Base-by-base conservation (phyloP, 202 grass and related monocot genomes). In the Setaria italica region DNA sequence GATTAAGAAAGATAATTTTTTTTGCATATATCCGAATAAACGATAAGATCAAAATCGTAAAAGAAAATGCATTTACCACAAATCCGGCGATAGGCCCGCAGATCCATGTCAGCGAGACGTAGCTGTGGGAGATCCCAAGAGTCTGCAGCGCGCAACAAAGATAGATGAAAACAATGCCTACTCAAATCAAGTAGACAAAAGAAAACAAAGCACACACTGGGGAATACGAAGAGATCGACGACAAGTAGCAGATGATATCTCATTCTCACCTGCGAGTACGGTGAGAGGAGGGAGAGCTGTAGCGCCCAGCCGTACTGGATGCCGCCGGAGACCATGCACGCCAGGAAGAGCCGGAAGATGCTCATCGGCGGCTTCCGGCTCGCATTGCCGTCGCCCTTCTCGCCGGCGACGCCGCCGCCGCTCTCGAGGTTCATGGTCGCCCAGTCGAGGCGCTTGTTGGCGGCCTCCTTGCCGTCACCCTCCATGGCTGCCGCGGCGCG, bases 271-370 rank as follows among this genome's bases (percentile, higher is more conserved):
- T 98, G 92, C 0, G 94, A 87, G 87, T 95, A 98, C 0, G 95
- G 93, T 14, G 91, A 93, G 83, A 95, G 91, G 65, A 98, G 95
- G 16, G 92, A 98, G 2, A 98, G 91, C 83, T 98, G 95, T 58
- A 98, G 83, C 51, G 95, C 95, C 95, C 95, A 98, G 20, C 95
- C 89, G 89, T 97, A 97, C 91, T 98, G 92, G 80, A 97, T 90
- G 21, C 92, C 95, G 53, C 93, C 95, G 73, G 95, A 89, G 43
- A 93, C 84, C 81, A 89, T 91, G 87, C 92, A 93, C 1, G 92
- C 82, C n/a, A 95, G 19, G 82, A 95, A 86, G 20, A 95, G 89
- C 33, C 87, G 56, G 33, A 79, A 7, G 72, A 94, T 73, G 41
- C 82, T 70, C 6, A 78, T 33, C 14, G 81, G 0, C 33, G 48